Evolutionary conservation across 1,284 basidiomycete species (phyloP), one percentile per base, ranked within the genome.

Genomic region (Gomphus bonarii): DNA sequence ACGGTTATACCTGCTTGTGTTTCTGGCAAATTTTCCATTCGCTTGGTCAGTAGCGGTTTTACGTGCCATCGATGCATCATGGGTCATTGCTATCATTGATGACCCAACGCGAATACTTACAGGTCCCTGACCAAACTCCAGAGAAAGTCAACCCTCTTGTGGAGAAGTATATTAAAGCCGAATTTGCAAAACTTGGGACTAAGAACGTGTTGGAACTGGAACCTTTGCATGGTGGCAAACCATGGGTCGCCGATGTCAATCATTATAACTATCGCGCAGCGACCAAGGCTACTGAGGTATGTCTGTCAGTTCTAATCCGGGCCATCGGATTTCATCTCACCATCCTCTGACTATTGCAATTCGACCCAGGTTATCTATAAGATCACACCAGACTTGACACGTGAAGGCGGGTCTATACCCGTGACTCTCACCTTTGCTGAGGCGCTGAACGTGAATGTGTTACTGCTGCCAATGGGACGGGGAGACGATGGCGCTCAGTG

Each of bases 241-340:
- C 93, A n/a, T 97, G 93, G 94, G 75, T 94, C 48, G 80, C 84
- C 20, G 81, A 90, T 65, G 71, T 80, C 60, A 84, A 84, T 61
- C 95, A 99, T 75, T 97, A 92, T 91, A 97, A 93, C 72, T 99
- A 88, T 73, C 82, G 88, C 65, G 95, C 97, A 2, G 95, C 94
- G 1, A 86, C 82, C 68, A 82, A 79, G 63, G 95, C 93, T 25
- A 90, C 89, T 10, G 75, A 80, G 75, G 85, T 82, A 48, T 12
- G 71, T 61, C 30, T 48, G 46, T 25, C 25, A 30, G 46, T 16
- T 22, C 22, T 43, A 43, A 43, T 22, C 1, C 5, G 18, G 11
- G 20, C n/a, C 48, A 2, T 30, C 14, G 20, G 16, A 25, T 31
- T 7, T 6, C 16, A 61, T 54, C 57, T 59, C 49, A 65, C 63